phyloP scores from a whole-genome alignment of 352 stramenopile species.

The Phytophthora vignae region DNA sequence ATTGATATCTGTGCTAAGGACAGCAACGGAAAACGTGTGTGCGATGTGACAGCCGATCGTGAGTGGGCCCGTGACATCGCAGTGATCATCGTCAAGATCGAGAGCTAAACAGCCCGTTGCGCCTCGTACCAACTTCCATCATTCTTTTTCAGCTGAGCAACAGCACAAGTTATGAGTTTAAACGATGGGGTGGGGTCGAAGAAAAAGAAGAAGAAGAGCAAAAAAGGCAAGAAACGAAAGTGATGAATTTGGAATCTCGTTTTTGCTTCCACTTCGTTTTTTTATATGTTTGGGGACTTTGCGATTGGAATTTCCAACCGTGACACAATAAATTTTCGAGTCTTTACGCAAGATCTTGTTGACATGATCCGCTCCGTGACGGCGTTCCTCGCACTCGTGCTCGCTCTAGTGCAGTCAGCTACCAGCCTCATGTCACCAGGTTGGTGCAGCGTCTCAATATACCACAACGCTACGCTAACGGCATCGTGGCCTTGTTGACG shows the following conservation, averaged over 20 bases:
- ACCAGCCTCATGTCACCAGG: neutral
- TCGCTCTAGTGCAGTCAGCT: neutral
- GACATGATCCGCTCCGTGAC: neutral
- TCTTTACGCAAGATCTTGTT: neutral
- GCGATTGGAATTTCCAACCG: neutral
- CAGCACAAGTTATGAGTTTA: neutral
- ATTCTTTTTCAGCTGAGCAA: neutral
- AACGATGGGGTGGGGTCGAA: neutral
- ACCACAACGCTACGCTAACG: neutral
- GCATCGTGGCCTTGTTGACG: neutral
- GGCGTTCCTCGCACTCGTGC: neutral
- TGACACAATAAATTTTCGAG: neutral
- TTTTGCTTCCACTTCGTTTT: neutral
- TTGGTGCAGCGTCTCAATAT: neutral
- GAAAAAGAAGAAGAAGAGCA: neutral
- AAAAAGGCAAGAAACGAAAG: neutral
- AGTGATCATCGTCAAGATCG: neutral
- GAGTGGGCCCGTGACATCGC: neutral
- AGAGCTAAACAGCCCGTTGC: neutral
- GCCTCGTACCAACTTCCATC: neutral
- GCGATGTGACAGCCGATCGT: neutral
- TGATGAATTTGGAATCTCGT: neutral
- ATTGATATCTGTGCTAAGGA: constrained; percentile 16
- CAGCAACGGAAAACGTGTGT: constrained; percentile 2
- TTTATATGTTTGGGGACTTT: neutral